A percentile compares a stretch with the other conserved stretches of the same genome.
phyloP scores from a whole-genome alignment of 2,329 filamentous ascomycete species.

The Ilyonectria sp. region DNA sequence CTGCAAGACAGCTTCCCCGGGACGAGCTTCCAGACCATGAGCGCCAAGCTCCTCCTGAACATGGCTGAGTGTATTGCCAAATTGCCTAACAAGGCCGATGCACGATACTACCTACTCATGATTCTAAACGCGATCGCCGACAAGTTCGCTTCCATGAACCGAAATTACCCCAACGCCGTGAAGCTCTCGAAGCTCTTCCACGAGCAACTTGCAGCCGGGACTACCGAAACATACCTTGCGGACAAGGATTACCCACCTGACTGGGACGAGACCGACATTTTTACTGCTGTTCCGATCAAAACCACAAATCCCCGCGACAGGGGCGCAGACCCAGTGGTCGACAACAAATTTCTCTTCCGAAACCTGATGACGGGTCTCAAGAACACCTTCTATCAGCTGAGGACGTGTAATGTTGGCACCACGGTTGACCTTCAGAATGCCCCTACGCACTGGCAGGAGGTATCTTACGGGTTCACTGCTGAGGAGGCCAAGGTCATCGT shows the following conservation, averaged over 20 bases:
- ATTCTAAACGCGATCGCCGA: slow-evolving; percentile 98
- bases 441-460: slow-evolving; percentile 93
- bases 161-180: slow-evolving; percentile 93
- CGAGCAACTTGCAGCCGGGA: slow-evolving; percentile 74
- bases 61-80: slow-evolving; percentile 99
- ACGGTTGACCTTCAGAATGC: slow-evolving; percentile 83
- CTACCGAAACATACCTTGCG: slow-evolving; percentile 85
- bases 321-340: slow-evolving; percentile 89
- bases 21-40: slow-evolving; percentile 99
- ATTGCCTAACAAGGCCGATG: slow-evolving; percentile 92
- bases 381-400: slow-evolving; percentile 95
- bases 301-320: slow-evolving; percentile 92
- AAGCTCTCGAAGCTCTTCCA: slow-evolving; percentile 88
- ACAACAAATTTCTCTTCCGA: slow-evolving; percentile 98
- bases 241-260: slow-evolving; percentile 86
- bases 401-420: slow-evolving; percentile 85
- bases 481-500: slow-evolving; percentile 97
- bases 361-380: slow-evolving; percentile 96
- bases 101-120: slow-evolving; percentile 95
- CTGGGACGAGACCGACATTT: slow-evolving; percentile 99
- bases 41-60: slow-evolving; percentile 94
- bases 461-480: slow-evolving; percentile 95
- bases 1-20: slow-evolving; percentile 96
- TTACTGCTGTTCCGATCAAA: slow-evolving; percentile 95
- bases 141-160: slow-evolving; percentile 98